Evolutionary conservation across 768 basidiomycete genomes (phyloP).

Genomic region (Mycena rosella): DNA sequence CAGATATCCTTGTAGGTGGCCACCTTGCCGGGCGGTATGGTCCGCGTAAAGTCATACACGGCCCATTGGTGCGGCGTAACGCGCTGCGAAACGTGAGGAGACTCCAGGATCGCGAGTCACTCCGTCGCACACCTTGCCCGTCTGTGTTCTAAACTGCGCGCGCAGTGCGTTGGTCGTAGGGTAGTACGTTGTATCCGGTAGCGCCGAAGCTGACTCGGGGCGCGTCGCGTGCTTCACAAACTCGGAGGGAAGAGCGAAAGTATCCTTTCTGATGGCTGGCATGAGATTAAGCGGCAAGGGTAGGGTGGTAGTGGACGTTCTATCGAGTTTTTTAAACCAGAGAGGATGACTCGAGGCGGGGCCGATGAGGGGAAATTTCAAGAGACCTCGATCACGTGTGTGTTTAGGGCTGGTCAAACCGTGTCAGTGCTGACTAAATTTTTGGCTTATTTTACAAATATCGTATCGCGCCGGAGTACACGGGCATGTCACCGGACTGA

Average conservation of each 20-base stretch:
- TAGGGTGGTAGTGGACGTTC: neutral
- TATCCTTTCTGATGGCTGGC: constrained; percentile 28
- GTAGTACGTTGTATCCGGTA: too few species aligned
- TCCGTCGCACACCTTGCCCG: constrained; percentile 49
- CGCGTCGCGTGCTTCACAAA: constrained; percentile 3
- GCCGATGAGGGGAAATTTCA: too few species aligned
- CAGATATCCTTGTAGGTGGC: constrained; percentile 70
- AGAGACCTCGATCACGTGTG: neutral
- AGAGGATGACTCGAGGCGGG: constrained; percentile 6
- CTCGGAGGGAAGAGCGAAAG: constrained; percentile 15
- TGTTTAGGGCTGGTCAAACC: constrained; percentile 24
- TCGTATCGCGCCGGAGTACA: too few species aligned
- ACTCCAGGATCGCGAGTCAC: neutral
- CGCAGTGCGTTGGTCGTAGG: constrained; percentile 46
- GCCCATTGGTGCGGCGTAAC: constrained; percentile 69
- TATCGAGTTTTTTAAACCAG: constrained; percentile 4
- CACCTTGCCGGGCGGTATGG: constrained; percentile 65
- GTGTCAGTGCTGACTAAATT: neutral
- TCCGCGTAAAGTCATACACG: constrained; percentile 66
- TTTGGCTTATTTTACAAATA: too few species aligned
- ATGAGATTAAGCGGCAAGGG: constrained; percentile 21
- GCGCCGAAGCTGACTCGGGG: too few species aligned
- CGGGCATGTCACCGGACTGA: too few species aligned
- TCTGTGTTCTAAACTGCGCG: constrained; percentile 46
- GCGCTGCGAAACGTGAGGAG: constrained; percentile 46